A percentile compares a stretch with the other conserved stretches of the same genome.
These are phyloP conservation scores for Curvularia lunata DNA, from an alignment of 2,329 filamentous ascomycete species.

Conservation along the genomic window DNA sequence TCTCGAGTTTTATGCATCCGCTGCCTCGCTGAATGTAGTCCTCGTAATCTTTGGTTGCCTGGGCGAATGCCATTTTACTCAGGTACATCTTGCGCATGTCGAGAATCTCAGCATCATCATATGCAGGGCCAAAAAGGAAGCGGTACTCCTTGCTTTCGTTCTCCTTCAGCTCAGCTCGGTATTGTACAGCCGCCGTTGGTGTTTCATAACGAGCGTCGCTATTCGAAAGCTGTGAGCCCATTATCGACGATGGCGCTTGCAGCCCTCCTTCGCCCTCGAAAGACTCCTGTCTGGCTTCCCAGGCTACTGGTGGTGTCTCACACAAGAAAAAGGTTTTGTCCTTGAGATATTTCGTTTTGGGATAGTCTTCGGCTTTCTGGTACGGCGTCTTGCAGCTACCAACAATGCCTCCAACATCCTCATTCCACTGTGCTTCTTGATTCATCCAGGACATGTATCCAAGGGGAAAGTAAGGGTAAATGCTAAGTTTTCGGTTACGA, in stretches of 20 bases:
- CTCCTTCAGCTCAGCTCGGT: constrained; percentile 52
- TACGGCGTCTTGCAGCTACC: constrained; percentile 63
- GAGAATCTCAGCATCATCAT: constrained; percentile 59
- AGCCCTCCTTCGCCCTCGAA: constrained; percentile 65
- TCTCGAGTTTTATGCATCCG: constrained; percentile 61
- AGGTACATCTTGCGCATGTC: constrained; percentile 58
- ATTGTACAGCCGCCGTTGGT: constrained; percentile 61
- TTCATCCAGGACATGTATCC: constrained; percentile 71
- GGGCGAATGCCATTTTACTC: constrained; percentile 56
- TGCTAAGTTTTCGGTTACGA: constrained; percentile 56
- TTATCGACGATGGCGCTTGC: constrained; percentile 57
- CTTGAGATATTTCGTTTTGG: constrained; percentile 63
- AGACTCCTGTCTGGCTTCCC: constrained; percentile 60
- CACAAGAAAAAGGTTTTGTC: constrained; percentile 65
- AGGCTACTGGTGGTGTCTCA: constrained; percentile 58
- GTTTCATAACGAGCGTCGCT: constrained; percentile 64
- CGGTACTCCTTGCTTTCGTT: constrained; percentile 57
- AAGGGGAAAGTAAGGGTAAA: constrained; percentile 64
- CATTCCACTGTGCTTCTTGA: constrained; percentile 61
- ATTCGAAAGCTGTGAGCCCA: constrained; percentile 49
- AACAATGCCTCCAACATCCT: constrained; percentile 58
- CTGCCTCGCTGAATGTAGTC: constrained; percentile 59
- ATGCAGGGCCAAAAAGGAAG: constrained; percentile 63
- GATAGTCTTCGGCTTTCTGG: constrained; percentile 63
- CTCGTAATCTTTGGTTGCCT: constrained; percentile 57